Percentiles rank a stretch among this genome's conserved stretches.
Conservation (phyloP, 2,329 filamentous ascomycete genomes). For the Nemania diffusa region DNA sequence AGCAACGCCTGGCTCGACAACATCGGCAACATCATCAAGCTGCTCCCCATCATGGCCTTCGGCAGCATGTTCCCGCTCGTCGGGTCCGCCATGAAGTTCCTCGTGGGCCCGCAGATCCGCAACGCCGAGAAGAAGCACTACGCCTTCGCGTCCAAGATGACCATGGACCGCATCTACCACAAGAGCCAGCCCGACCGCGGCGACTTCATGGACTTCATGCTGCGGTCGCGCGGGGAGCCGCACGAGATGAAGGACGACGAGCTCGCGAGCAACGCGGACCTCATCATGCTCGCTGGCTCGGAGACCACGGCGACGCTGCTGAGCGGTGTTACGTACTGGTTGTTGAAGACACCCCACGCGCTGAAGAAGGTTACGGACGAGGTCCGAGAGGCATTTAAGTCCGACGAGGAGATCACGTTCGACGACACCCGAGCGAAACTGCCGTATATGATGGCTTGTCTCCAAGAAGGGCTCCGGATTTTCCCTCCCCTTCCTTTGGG, state of each 20-base stretch:
- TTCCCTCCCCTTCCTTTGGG: slow-evolving; percentile 43
- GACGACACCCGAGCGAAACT: slow-evolving; percentile 45
- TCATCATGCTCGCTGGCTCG: slow-evolving; percentile 46
- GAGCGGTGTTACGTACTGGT: slow-evolving; percentile 43
- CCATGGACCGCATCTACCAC: slow-evolving; percentile 41
- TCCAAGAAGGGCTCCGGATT: slow-evolving; percentile 43
- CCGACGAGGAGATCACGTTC: slow-evolving; percentile 57
- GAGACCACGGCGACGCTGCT: slow-evolving; percentile 50
- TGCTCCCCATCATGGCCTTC: slow-evolving; percentile 42
- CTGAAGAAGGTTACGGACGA: slow-evolving; percentile 49
- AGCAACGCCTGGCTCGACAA: slow-evolving; percentile 47
- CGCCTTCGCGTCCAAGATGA: slow-evolving; percentile 40
- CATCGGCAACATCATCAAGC: slow-evolving; percentile 40
- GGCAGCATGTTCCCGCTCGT: slow-evolving; percentile 35
- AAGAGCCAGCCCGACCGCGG: slow-evolving; percentile 44
- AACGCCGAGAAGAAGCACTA: slow-evolving; percentile 46
- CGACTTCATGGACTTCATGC: slow-evolving; percentile 49
- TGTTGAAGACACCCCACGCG: slow-evolving; percentile 48
- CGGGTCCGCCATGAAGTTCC: slow-evolving; percentile 33
- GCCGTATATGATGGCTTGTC: slow-evolving; percentile 43
- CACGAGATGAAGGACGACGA: slow-evolving; percentile 47
- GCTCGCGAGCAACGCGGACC: slow-evolving; percentile 48
- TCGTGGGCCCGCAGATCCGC: slow-evolving; percentile 42
- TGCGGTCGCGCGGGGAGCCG: slow-evolving; percentile 46
- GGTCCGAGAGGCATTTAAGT: slow-evolving; percentile 59